Conservation (phyloP, 2,329 filamentous ascomycete genomes). For the Aspergillus udagawae region DNA sequence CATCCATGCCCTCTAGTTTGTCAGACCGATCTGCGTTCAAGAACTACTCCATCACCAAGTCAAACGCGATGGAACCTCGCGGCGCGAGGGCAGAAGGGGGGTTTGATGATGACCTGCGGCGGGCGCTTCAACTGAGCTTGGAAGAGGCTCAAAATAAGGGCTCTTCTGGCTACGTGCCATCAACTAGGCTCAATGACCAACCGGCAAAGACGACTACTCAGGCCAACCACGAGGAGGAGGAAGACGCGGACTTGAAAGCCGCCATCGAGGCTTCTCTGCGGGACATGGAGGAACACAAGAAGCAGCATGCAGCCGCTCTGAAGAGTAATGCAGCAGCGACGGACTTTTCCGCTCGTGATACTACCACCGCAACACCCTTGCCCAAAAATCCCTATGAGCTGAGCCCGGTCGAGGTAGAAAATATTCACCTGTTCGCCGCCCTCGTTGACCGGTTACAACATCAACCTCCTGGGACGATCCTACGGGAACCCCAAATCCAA, state of each 20-base stretch:
- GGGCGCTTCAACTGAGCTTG: constrained; percentile 91
- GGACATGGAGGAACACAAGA: constrained; percentile 98
- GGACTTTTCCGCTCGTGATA: constrained; percentile 45
- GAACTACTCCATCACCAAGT: constrained; percentile 56
- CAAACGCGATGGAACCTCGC: constrained; percentile 82
- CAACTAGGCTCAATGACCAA: constrained; percentile 45
- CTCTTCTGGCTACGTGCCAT: constrained; percentile 67
- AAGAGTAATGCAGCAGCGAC: constrained; percentile 67
- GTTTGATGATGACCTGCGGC: constrained; percentile 93
- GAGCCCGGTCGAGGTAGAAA: constrained; percentile 89
- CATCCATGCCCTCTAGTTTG: constrained; percentile 40
- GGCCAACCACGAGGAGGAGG: constrained; percentile 62
- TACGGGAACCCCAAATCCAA: constrained; percentile 96
- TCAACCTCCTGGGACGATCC: constrained; percentile 88
- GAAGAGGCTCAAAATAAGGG: constrained; percentile 80
- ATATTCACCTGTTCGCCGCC: constrained; percentile 93
- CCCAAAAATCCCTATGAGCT: constrained; percentile 94
- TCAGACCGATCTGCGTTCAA: constrained; percentile 40
- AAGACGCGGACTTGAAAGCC: constrained; percentile 88
- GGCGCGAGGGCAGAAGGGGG: constrained; percentile 82
- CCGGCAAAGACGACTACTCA: constrained; percentile 42
- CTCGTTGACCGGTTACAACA: constrained; percentile 92
- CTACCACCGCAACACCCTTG: constrained; percentile 50
- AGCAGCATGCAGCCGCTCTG: constrained; percentile 76
- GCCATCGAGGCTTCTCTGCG: constrained; percentile 91